Evolutionary conservation across 1,284 basidiomycete species (phyloP), one percentile per base, ranked within the genome.

Genomic region (Ceratobasidium sp.): DNA sequence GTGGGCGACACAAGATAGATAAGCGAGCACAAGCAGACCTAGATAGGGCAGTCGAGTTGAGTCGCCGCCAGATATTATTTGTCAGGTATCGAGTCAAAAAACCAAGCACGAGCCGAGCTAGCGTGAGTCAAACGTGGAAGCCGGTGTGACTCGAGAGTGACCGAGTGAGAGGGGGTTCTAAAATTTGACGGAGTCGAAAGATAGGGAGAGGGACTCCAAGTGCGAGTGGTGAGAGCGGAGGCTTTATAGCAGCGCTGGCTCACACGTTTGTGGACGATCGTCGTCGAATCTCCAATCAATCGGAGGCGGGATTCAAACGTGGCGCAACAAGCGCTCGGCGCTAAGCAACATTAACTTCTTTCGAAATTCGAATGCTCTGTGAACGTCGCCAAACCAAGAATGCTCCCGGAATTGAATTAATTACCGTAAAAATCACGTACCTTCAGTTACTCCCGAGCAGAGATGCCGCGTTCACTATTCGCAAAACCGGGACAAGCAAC

Each of bases 1-100:
- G 11, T 47, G 53, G 48, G 69, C 69, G 59, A 47, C 69, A 60
- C 69, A 50, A 72, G 69, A 60, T 59, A 72, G 69, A 72, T 62
- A 62, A 48, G 22, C 17, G 24, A 31, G 45, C 56, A 47, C 54
- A 29, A 72, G 69, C 69, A 72, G 69, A 72, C 69, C 69, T 22
- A 29, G 36, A 27, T 41, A n/a, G n/a, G 36, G 36, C 36, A 41
- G 36, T 11, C 6, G 11, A 41, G 11, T 41, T 41, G 36, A 41
- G 36, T 41, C 36, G 36, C 36, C 11, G 36, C 36, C 36, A n/a
- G 22, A 45, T n/a, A 31, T 57, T 63, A 63, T 63, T 45, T 47
- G 47, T 48, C 62, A 27, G 50, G 62, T 48, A 27, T 4, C n/a
- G 11, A 14, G 17, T 45, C 62, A 3, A 19, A 19, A 50, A 14